Percentiles rank a stretch among this genome's conserved stretches.
Conservation (phyloP, 768 basidiomycete genomes). For the Leucocoprinus leucothites region DNA sequence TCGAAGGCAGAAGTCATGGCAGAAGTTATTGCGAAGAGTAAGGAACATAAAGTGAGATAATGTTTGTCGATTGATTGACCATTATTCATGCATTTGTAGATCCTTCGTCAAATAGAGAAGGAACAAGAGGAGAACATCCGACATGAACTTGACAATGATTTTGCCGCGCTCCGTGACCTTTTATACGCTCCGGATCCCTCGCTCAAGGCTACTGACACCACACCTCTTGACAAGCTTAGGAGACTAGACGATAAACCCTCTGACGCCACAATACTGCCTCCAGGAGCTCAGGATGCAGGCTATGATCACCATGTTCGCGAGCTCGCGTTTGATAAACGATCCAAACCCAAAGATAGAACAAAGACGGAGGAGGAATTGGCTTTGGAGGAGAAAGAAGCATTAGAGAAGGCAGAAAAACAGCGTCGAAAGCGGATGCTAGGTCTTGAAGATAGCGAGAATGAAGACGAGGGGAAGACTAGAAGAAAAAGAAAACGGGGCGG, state of each 20-base stretch:
- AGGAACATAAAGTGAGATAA: slow-evolving; percentile 79
- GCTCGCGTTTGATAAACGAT: slow-evolving; percentile 88
- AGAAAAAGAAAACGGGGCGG: slow-evolving; percentile 61
- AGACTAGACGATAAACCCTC: slow-evolving; percentile 15
- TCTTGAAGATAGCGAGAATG: slow-evolving; percentile 63
- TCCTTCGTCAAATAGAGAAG: slow-evolving; percentile 83
- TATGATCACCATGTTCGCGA: slow-evolving; percentile 93
- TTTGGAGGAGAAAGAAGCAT: slow-evolving; percentile 76
- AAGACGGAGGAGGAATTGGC: slow-evolving; percentile 97
- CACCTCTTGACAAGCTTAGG: slow-evolving; percentile 26
- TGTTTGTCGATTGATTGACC: slow-evolving; percentile 7
- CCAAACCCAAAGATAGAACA: slow-evolving; percentile 91
- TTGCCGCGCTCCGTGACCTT: slow-evolving; percentile 74
- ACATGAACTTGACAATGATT: slow-evolving; percentile 84
- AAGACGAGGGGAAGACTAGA: slow-evolving; percentile 40
- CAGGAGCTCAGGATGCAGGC: slow-evolving; percentile 50
- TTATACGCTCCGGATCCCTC: slow-evolving; percentile 59
- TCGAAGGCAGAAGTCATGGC: slow-evolving; percentile 96
- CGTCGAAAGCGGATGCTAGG: slow-evolving; percentile 86
- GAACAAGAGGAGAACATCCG: slow-evolving; percentile 85
- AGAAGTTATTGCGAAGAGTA: slow-evolving; percentile 96
- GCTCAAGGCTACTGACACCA: slow-evolving; percentile 33
- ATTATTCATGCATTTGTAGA: slow-evolving; percentile 36
- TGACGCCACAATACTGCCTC: slow-evolving; percentile 19
- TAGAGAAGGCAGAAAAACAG: slow-evolving; percentile 83